Percentiles rank a stretch among this genome's conserved stretches.
Evolutionary conservation across 176 grass and related monocot genomes (phyloP).

Genomic region (Oryza glaberrima): DNA sequence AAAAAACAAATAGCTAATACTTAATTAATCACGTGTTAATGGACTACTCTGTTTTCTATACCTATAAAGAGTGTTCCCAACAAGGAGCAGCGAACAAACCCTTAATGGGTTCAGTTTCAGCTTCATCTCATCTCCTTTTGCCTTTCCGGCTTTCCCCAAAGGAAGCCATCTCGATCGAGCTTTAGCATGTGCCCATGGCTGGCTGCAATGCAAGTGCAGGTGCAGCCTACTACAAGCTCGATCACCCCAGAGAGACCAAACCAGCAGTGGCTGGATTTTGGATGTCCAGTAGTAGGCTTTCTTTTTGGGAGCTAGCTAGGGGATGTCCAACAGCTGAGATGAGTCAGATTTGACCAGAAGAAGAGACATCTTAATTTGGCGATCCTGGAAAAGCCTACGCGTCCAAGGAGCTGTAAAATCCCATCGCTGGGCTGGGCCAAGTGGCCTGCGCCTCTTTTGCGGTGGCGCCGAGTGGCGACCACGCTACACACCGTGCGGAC

Average conservation of each 20-base stretch:
- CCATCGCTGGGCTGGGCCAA: background rate
- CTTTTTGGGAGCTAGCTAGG: background rate
- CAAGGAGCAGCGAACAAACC: no score
- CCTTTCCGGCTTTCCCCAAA: conserved; percentile 40
- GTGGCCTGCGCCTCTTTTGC: background rate
- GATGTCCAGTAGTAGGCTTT: background rate
- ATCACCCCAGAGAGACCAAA: background rate
- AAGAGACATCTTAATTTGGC: background rate
- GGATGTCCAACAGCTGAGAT: background rate
- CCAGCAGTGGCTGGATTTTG: background rate
- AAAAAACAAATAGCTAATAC: no score
- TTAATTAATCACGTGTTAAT: no score
- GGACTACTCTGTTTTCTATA: no score
- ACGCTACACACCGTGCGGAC: no score
- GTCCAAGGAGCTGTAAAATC: background rate
- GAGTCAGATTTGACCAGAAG: background rate
- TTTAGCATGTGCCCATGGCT: background rate
- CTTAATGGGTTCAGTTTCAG: background rate
- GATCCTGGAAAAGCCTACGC: background rate
- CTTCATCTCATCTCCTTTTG: background rate
- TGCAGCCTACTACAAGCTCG: conserved; percentile 13
- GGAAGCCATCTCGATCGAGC: background rate
- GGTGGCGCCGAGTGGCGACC: background rate
- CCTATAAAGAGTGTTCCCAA: no score
- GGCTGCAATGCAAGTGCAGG: background rate